Percentiles rank a stretch among this genome's conserved stretches.
Evolutionary conservation across 1,139 yeast species (phyloP).

Genomic region (Schwanniomyces etchellsii): DNA sequence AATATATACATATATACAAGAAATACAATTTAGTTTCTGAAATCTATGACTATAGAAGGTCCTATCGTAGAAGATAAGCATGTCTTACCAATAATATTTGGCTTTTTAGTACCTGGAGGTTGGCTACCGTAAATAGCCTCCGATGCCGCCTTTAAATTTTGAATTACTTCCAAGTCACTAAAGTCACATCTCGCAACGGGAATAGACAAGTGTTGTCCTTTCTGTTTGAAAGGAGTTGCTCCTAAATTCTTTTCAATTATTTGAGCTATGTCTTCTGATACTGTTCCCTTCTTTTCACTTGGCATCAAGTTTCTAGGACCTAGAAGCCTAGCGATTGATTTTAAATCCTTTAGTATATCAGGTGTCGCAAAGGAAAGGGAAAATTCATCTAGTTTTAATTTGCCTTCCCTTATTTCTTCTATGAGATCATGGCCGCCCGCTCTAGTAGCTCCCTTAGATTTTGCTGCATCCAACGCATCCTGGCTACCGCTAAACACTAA

Average conservation of each 20-base stretch:
- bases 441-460: slow-evolving; percentile 47
- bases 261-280: slow-evolving; percentile 55
- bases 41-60: slow-evolving; percentile 72
- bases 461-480: slow-evolving; percentile 48
- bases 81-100: slow-evolving; percentile 68
- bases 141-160: slow-evolving; percentile 67
- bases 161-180: slow-evolving; percentile 68
- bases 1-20: slow-evolving; percentile 7
- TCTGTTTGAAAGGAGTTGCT: slow-evolving; percentile 68
- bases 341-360: slow-evolving; percentile 60
- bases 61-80: slow-evolving; percentile 69
- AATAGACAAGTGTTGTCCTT: slow-evolving; percentile 52
- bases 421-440: slow-evolving; percentile 75
- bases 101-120: slow-evolving; percentile 55
- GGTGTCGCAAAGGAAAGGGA: slow-evolving; percentile 85
- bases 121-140: slow-evolving; percentile 59
- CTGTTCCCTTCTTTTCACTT: slow-evolving; percentile 78
- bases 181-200: slow-evolving; percentile 79
- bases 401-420: slow-evolving; percentile 54
- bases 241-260: slow-evolving; percentile 58
- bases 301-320: slow-evolving; percentile 95
- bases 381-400: slow-evolving; percentile 46
- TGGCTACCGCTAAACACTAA: slow-evolving; percentile 64
- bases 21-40: slow-evolving; percentile 12
- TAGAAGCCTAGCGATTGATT: slow-evolving; percentile 64